Base-by-base conservation (phyloP, 2,329 filamentous ascomycete species). In the Diaporthe batatas region DNA sequence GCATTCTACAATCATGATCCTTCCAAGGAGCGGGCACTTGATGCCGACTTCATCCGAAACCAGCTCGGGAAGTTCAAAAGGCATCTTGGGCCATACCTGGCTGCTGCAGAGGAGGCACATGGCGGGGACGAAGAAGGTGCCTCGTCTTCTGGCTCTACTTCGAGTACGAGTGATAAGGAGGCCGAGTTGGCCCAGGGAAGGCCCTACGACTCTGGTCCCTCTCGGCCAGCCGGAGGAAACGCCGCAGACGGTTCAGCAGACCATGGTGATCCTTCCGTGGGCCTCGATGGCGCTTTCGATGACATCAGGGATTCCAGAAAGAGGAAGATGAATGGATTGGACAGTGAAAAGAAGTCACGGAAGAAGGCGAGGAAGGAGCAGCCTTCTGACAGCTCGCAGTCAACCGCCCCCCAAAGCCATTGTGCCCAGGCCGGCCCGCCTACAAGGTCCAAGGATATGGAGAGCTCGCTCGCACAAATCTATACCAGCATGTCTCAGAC, bases 41-140 rank as follows among this genome's bases (percentile, higher is more conserved):
- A 77, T 68, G 62, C 73, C 47, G 71, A 77, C 42, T 49, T 78
- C 14, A 39, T 75, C 16, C 72, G 69, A n/a, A 65, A 70, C 18
- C 73, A 76, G 16, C 73, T 77, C 11, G 68, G 62, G 70, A 73
- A 64, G 34, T 77, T 78, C 70, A 76, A 76, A 68, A 73, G 74
- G 59, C 74, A 76, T 42, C 75, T 77, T 21, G 76, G 73, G 2
- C 74, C 77, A 16, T 70, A 73, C 34, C 53, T 77, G 44, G 34
- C 74, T 25, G 51, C 47, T 14, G 59, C 65, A 34, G 36, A 68
- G 29, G 64, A 36, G 7, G 25, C 44, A 29, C 53, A 21, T 18
- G n/a, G 12, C 23, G 21, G 14, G 12, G 34, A 18, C 18, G 23
- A 47, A 18, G 32, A 59, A 39, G 44, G 29, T 29, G 23, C 25